phyloP scores from a whole-genome alignment of 306 rosid species.

The Casuarina glauca region DNA sequence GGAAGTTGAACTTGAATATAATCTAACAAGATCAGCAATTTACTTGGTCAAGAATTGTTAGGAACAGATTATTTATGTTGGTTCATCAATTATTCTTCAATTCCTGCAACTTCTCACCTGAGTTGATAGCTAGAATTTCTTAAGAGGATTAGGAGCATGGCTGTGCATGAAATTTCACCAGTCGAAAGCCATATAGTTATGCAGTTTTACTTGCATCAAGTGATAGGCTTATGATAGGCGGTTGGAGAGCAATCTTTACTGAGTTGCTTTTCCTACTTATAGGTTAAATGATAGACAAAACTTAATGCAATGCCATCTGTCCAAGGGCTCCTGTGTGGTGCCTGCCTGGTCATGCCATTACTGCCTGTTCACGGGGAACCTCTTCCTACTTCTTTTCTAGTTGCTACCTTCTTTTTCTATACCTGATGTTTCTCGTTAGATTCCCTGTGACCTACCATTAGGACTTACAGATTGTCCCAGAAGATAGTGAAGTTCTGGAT shows the following conservation, averaged over 20 bases:
- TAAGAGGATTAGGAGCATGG: conserved; percentile 4
- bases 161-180: background rate
- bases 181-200: background rate
- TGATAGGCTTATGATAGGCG: background rate
- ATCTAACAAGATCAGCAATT: background rate
- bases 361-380: background rate
- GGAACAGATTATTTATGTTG: background rate
- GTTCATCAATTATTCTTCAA: background rate
- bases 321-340: conserved; percentile 4
- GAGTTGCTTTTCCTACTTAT: background rate
- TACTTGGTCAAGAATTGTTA: background rate
- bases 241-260: background rate
- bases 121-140: background rate
- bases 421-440: background rate
- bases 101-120: background rate
- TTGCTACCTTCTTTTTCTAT: too few species aligned
- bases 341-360: background rate
- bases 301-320: background rate
- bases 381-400: background rate
- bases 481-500: background rate
- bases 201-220: background rate
- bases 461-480: background rate
- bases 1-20: background rate
- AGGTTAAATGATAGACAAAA: background rate
- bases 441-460: background rate